A percentile compares a stretch with the other conserved stretches of the same genome.
These are phyloP conservation scores for Nothomitra cinnamomea DNA, from an alignment of 2,329 filamentous ascomycete species.

Conservation along the genomic window DNA sequence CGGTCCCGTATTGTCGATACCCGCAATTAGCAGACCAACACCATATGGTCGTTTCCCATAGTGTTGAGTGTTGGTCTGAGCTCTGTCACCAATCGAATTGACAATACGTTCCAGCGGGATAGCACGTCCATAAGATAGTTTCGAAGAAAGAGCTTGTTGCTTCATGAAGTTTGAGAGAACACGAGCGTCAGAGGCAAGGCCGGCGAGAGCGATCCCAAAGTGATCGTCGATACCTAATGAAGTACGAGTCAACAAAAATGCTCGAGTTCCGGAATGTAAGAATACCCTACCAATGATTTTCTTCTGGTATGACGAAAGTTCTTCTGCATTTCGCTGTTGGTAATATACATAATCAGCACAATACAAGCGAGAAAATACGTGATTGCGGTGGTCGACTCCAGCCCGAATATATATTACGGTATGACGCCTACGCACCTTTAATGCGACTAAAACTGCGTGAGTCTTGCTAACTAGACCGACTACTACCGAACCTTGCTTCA, in stretches of 20 bases:
- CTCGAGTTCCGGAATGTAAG: neutral
- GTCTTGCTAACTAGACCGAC: constrained; percentile 97
- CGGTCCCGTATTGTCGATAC: constrained; percentile 82
- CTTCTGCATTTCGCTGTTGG: constrained; percentile 83
- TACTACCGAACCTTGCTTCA: constrained; percentile 97
- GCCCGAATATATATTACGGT: neutral
- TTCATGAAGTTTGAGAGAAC: constrained; percentile 99
- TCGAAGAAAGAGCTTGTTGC: constrained; percentile 89
- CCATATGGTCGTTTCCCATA: constrained; percentile 95
- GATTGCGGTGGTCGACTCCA: constrained; percentile 6
- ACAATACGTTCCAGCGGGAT: constrained; percentile 84
- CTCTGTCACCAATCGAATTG: constrained; percentile 83
- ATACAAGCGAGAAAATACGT: neutral
- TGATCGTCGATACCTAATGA: constrained; percentile 63
- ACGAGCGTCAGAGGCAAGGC: constrained; percentile 90
- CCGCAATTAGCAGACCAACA: constrained; percentile 80
- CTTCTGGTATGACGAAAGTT: constrained; percentile 98
- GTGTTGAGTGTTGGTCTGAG: constrained; percentile 93
- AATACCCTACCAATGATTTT: constrained; percentile 56
- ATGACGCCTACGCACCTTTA: constrained; percentile 52
- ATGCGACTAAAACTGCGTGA: constrained; percentile 83
- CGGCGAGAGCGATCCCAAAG: constrained; percentile 86
- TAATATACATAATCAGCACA: neutral
- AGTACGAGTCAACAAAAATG: neutral
- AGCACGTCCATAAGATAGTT: constrained; percentile 86